phyloP scores from a whole-genome alignment of 129 eudicot species.

The Flaveria robusta region DNA sequence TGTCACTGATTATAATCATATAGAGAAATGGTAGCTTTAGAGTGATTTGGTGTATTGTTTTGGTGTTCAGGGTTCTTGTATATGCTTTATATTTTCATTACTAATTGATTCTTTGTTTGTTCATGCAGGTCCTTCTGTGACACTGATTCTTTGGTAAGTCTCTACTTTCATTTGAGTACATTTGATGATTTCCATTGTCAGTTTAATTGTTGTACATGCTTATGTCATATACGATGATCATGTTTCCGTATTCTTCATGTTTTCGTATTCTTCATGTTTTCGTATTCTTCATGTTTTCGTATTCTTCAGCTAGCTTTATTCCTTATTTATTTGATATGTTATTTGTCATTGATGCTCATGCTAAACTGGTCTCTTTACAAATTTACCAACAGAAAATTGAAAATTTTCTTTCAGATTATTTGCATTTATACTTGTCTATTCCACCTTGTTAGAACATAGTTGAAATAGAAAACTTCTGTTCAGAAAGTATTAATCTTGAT shows the following conservation, averaged over 20 bases:
- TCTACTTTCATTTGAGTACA: background rate
- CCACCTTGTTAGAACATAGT: background rate
- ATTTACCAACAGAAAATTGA: constrained; percentile 13
- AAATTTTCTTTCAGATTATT: background rate
- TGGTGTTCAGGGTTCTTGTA: constrained; percentile 2
- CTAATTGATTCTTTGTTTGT: constrained; percentile 20
- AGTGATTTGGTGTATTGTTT: background rate
- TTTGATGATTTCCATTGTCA: background rate
- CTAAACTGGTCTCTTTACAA: background rate
- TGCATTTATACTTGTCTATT: background rate
- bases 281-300: background rate
- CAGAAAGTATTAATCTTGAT: background rate
- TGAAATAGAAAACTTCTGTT: background rate
- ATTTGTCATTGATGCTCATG: background rate
- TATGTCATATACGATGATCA: background rate
- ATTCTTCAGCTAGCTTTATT: background rate
- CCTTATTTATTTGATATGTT: background rate
- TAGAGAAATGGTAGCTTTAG: constrained; percentile 11
- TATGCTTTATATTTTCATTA: background rate
- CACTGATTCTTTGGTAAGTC: constrained; percentile 39
- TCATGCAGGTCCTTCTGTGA: constrained; percentile 40
- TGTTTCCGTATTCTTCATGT: constrained; percentile 6
- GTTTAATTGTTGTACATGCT: background rate
- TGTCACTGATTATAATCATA: background rate
- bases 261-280: background rate